A percentile compares a stretch with the other conserved stretches of the same genome.
Evolutionary conservation across 2,329 filamentous ascomycete species (phyloP).

Genomic region (Cladophialophora carrionii): DNA sequence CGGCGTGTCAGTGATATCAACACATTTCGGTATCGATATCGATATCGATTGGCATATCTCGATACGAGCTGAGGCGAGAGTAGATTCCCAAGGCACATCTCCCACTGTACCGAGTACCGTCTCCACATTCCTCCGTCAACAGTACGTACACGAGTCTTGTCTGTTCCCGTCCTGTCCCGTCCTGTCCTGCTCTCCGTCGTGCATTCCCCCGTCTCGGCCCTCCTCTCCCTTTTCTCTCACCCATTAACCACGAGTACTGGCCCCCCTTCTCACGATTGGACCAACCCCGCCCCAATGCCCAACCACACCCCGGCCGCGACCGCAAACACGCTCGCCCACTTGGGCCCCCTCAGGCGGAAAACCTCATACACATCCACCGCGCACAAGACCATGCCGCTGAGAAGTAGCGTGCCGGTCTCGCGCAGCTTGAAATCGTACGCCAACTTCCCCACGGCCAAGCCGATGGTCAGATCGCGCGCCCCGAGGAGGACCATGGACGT

Average conservation of each 20-base stretch:
- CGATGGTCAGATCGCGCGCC: slow-evolving; percentile 33
- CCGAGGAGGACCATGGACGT: slow-evolving; percentile 32
- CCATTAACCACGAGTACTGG: not conserved
- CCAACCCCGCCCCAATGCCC: slow-evolving; percentile 28
- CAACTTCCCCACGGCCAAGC: slow-evolving; percentile 46
- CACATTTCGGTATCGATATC: too few relatives aligned
- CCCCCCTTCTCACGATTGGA: slow-evolving; percentile 11
- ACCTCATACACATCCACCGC: slow-evolving; percentile 26
- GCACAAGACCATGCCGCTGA: slow-evolving; percentile 29
- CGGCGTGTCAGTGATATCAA: too few relatives aligned
- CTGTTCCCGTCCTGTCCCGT: too few relatives aligned
- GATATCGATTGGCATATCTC: too few relatives aligned
- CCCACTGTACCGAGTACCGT: too few relatives aligned
- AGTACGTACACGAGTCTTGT: too few relatives aligned
- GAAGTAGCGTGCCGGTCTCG: slow-evolving; percentile 28
- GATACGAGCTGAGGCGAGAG: too few relatives aligned
- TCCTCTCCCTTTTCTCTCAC: too few relatives aligned
- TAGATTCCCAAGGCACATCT: too few relatives aligned
- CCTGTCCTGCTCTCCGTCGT: too few relatives aligned
- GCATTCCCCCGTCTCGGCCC: too few relatives aligned
- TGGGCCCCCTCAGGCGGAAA: slow-evolving; percentile 17
- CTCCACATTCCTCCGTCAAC: too few relatives aligned
- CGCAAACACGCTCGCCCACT: slow-evolving; percentile 19
- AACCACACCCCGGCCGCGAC: slow-evolving; percentile 26
- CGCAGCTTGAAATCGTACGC: slow-evolving; percentile 47